Conservation (phyloP, 768 basidiomycete genomes). For the Suillus tomentosus region DNA sequence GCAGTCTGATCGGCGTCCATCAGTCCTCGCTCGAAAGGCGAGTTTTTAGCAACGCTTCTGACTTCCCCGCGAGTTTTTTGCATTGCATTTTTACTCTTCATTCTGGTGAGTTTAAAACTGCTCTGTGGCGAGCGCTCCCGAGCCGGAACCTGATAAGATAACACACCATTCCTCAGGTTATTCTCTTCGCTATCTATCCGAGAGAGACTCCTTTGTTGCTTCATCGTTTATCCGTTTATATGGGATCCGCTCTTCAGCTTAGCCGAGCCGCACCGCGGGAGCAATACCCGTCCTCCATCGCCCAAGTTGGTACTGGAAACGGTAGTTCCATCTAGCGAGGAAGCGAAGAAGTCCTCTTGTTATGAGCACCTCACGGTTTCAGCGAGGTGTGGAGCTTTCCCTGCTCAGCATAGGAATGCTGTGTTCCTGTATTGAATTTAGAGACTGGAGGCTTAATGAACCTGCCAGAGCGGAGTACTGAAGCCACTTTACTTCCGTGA, state of each 20-base stretch:
- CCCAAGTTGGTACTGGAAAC: not conserved
- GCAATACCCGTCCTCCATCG: not conserved
- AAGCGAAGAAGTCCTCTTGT: constrained; percentile 5
- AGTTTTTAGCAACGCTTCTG: constrained; percentile 3
- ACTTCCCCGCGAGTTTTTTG: not conserved
- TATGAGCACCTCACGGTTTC: constrained; percentile 5
- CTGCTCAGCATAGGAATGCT: constrained; percentile 6
- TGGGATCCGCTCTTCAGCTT: not conserved
- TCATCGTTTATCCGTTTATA: not conserved
- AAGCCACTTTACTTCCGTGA: constrained; percentile 8
- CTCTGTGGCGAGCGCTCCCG: not conserved
- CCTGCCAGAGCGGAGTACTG: not conserved
- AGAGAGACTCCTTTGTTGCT: not conserved
- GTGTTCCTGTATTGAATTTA: not conserved
- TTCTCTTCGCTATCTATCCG: constrained; percentile 4
- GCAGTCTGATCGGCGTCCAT: constrained; percentile 5
- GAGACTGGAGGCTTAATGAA: not conserved
- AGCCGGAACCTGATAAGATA: constrained; percentile 6
- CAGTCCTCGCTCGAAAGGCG: constrained; percentile 7
- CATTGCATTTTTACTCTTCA: not conserved
- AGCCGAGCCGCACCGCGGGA: constrained; percentile 9
- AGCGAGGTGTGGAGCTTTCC: constrained; percentile 8
- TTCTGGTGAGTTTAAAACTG: too few species aligned
- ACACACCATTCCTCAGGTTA: not conserved
- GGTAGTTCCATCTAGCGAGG: constrained; percentile 3